Evolutionary conservation across 805 yeast genomes (phyloP).

Genomic region (Kuraishia ogatae): DNA sequence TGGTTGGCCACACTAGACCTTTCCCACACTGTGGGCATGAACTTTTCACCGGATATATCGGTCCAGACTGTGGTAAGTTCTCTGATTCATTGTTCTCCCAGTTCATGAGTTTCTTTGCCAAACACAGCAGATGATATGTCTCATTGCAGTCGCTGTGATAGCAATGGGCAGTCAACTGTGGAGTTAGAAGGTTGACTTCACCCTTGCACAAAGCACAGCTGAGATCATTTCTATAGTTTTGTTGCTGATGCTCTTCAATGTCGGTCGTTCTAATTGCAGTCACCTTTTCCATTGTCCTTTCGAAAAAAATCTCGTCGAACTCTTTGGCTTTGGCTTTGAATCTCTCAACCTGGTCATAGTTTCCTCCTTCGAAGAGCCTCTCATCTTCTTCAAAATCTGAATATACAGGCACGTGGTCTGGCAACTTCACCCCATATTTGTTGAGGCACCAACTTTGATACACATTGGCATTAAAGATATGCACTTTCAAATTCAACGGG

Average conservation of each 20-base stretch:
- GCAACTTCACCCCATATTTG: constrained; percentile 17
- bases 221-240: neutral
- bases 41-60: neutral
- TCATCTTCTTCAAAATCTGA: constrained; percentile 5
- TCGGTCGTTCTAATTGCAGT: neutral
- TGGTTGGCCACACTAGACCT: neutral
- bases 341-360: constrained; percentile 18
- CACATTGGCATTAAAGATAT: constrained; percentile 29
- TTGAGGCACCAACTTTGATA: constrained; percentile 27
- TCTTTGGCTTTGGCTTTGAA: constrained; percentile 8
- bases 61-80: neutral
- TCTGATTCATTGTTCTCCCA: neutral
- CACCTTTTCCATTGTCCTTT: neutral
- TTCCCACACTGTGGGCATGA: neutral
- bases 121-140: constrained; percentile 26
- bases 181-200: neutral
- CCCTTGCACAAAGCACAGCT: neutral
- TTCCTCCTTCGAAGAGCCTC: constrained; percentile 15
- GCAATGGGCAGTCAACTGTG: constrained; percentile 15
- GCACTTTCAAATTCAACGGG: constrained; percentile 35
- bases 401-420: constrained; percentile 13
- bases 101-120: constrained; percentile 13
- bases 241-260: neutral
- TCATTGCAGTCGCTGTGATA: constrained; percentile 16
- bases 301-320: constrained; percentile 10